A percentile compares a stretch with the other conserved stretches of the same genome.
These are phyloP conservation scores for Lichtheimia ornata DNA, from an alignment of 371 early-diverging fungal species.

Conservation along the genomic window DNA sequence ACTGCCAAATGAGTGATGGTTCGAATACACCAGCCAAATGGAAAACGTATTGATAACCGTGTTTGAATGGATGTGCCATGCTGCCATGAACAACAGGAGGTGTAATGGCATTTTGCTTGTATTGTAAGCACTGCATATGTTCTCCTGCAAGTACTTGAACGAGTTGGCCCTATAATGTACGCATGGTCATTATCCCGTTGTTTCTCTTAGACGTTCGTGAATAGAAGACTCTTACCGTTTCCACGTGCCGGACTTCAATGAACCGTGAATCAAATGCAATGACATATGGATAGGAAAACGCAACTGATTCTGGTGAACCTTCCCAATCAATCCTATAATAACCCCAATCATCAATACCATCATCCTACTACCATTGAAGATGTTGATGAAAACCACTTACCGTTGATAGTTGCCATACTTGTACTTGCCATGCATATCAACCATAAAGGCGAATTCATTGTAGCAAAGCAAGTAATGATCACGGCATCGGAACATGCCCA, in stretches of 20 bases:
- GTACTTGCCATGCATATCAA: slow-evolving; percentile 62
- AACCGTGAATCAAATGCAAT: slow-evolving; percentile 89
- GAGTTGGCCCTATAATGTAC: slow-evolving; percentile 36
- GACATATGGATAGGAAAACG: slow-evolving; percentile 81
- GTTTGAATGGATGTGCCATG: slow-evolving; percentile 51
- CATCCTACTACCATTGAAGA: not conserved
- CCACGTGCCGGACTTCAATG: slow-evolving; percentile 86
- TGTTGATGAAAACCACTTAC: slow-evolving; percentile 6
- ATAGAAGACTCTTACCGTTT: slow-evolving; percentile 57
- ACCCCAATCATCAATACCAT: not conserved
- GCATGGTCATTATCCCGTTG: not conserved
- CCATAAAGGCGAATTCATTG: slow-evolving; percentile 89
- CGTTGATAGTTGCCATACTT: slow-evolving; percentile 12
- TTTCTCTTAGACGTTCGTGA: not conserved
- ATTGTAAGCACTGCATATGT: slow-evolving; percentile 43
- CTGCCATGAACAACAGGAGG: slow-evolving; percentile 49
- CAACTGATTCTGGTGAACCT: slow-evolving; percentile 59
- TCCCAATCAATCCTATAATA: slow-evolving; percentile 49
- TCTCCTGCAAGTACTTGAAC: slow-evolving; percentile 50
- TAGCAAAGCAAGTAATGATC: slow-evolving; percentile 89
- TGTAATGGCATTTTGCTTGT: slow-evolving; percentile 26
- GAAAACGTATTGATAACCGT: slow-evolving; percentile 46
- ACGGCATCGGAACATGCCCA: slow-evolving; percentile 81
- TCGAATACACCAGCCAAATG: slow-evolving; percentile 26
- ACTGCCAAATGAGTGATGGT: slow-evolving; percentile 14